phyloP scores from a whole-genome alignment of 768 basidiomycete species.

The Lactarius evosmus region DNA sequence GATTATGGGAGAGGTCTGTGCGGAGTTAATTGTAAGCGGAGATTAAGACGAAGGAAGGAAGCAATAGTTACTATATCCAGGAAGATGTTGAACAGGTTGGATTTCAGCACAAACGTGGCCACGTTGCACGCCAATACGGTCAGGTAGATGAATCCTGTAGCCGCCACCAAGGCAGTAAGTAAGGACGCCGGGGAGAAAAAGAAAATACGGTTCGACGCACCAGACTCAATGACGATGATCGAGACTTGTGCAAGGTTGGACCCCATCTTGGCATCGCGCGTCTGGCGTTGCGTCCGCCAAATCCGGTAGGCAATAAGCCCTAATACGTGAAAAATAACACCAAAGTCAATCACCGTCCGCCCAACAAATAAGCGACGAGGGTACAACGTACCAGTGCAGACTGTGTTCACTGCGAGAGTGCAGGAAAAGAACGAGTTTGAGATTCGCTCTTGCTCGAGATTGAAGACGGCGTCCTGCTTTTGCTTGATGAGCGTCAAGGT shows the following conservation, averaged over 20 bases:
- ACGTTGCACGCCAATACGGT: conserved; percentile 14
- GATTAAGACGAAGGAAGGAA: background rate
- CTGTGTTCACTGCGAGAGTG: conserved; percentile 21
- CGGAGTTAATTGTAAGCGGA: conserved; percentile 7
- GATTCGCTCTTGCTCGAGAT: conserved; percentile 16
- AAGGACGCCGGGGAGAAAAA: background rate
- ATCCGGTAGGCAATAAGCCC: conserved; percentile 26
- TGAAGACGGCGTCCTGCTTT: conserved; percentile 1
- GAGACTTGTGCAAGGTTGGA: conserved; percentile 20
- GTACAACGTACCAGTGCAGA: conserved; percentile 21
- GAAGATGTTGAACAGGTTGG: conserved; percentile 23
- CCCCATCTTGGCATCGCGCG: conserved; percentile 25
- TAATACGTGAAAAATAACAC: background rate
- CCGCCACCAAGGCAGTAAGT: background rate
- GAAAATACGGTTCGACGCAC: conserved; percentile 5
- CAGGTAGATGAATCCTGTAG: conserved; percentile 22
- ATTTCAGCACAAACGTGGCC: conserved; percentile 2
- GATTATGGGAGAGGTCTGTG: conserved; percentile 24
- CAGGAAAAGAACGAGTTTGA: conserved; percentile 26
- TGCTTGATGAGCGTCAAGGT: conserved; percentile 12
- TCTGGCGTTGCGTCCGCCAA: conserved; percentile 23
- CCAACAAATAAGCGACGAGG: background rate
- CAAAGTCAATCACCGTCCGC: background rate
- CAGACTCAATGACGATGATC: conserved; percentile 23
- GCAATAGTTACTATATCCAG: conserved; percentile 19